Base-by-base conservation (phyloP, 202 grass and related monocot species). In the Digitaria exilis region DNA sequence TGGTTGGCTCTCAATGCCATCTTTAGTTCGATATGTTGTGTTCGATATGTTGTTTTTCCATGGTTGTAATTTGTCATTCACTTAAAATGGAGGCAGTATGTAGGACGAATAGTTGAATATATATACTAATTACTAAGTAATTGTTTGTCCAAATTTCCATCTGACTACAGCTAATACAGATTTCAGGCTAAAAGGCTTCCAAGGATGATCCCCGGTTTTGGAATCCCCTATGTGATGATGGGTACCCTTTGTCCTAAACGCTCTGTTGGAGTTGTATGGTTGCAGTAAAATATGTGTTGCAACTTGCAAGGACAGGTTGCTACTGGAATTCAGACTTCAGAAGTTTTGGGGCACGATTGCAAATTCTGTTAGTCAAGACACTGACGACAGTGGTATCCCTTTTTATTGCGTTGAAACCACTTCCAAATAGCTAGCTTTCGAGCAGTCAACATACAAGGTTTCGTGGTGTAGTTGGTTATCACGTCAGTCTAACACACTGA, bases 381-480 rank as follows among this genome's bases (percentile, higher is more conserved):
- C n/a, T n/a, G n/a, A n/a, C n/a, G n/a, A n/a, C n/a, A n/a, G n/a
- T n/a, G n/a, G n/a, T n/a, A n/a, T n/a, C n/a, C n/a, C n/a, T n/a
- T n/a, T n/a, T n/a, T n/a, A n/a, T n/a, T n/a, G n/a, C n/a, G n/a
- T n/a, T n/a, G n/a, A n/a, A n/a, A n/a, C n/a, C n/a, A n/a, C n/a
- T n/a, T n/a, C n/a, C n/a, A n/a, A n/a, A n/a, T n/a, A n/a, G n/a
- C n/a, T n/a, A n/a, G n/a, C n/a, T n/a, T n/a, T n/a, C n/a, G n/a
- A n/a, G n/a, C n/a, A n/a, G n/a, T n/a, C n/a, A n/a, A n/a, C n/a
- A n/a, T n/a, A n/a, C n/a, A n/a, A 10, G 48, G 50, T 74, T 74
- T 95, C 88, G 90, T 98, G 95, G 92, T 98, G 95, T 98, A 98
- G 95, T 98, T 98, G 92, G 90, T 95, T 93, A 95, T 98, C 95